Evolutionary conservation across 345 rosid species (phyloP), one percentile per base, ranked within the genome.

Genomic region (Reutealis trisperma): DNA sequence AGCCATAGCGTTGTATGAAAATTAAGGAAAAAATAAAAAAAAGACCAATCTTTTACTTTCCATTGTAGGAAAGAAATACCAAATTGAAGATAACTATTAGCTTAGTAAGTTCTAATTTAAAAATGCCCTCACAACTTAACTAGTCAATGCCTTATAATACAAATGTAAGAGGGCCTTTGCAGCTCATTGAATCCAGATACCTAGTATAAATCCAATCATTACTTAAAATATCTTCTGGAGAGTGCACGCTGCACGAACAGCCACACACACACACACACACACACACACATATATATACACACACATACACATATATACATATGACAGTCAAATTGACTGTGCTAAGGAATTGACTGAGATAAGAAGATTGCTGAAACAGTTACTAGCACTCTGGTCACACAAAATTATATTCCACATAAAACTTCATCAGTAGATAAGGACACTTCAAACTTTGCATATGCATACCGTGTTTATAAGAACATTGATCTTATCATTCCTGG

Each of bases 381-480:
- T 34, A 34, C 16, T 34, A 64, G 68, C 22, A 66, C 25, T 66
- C 30, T 2, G 45, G 11, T 61, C 10, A 66, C 27, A 41, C 12
- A 42, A 66, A 41, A 8, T 8, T 8, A 16, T 34, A 41, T 41
- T n/a, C 25, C 27, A n/a, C 18, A n/a, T 27, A 42, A 3, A 42
- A 5, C 45, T 8, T 11, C 21, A 41, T 66, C 16, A 8, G 16
- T 66, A 66, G 67, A 54, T 54, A 73, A 45, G 54, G 58, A 45
- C 41, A 2, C 18, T 12, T 51, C 37, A 27, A 68, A 73, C 14
- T 60, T 18, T 59, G 62, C 8, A 67, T 54, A 62, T 37, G 72
- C 97, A 88, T 84, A 92, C 98, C 6, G 92, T 88, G 80, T 81
- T 88, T 37, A 90, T 78, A 64, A 94, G 93, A 87, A 92, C 87